A percentile compares a stretch with the other conserved stretches of the same genome.
Conservation (phyloP, 768 basidiomycete genomes). For the Royoungia palumana region DNA sequence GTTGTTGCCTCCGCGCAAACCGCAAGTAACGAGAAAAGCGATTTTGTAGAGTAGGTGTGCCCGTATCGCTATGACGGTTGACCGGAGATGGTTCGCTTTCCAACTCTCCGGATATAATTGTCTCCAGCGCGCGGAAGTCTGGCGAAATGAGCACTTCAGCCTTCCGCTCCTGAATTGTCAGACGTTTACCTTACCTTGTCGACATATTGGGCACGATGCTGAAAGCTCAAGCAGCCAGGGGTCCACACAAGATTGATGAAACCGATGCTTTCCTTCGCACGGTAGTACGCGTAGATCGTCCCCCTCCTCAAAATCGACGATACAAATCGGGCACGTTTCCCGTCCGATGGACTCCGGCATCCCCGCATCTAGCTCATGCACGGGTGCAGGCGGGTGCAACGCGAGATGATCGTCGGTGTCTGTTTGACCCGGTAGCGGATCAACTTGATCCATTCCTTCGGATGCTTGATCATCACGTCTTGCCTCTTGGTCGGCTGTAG, state of each 20-base stretch:
- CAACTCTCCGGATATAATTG: constrained; percentile 44
- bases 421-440: neutral
- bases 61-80: constrained; percentile 15
- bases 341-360: constrained; percentile 68
- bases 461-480: neutral
- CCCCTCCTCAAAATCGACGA: constrained; percentile 90
- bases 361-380: constrained; percentile 36
- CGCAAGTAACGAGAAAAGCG: constrained; percentile 59
- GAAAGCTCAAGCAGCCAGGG: constrained; percentile 91
- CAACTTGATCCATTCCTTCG: constrained; percentile 8
- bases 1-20: constrained; percentile 49
- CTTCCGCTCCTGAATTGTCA: neutral
- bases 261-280: constrained; percentile 87
- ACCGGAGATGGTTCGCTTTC: constrained; percentile 11
- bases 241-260: constrained; percentile 89
- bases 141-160: neutral
- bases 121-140: constrained; percentile 63
- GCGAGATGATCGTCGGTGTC: neutral
- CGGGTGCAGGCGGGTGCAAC: neutral
- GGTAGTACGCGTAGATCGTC: constrained; percentile 89
- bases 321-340: constrained; percentile 93
- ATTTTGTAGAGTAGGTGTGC: constrained; percentile 26
- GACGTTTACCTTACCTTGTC: constrained; percentile 60
- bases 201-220: constrained; percentile 87
- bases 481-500: neutral